Evolutionary conservation across 768 basidiomycete genomes (phyloP), one percentile per base, ranked within the genome.

Genomic region (Ramaria rubella): DNA sequence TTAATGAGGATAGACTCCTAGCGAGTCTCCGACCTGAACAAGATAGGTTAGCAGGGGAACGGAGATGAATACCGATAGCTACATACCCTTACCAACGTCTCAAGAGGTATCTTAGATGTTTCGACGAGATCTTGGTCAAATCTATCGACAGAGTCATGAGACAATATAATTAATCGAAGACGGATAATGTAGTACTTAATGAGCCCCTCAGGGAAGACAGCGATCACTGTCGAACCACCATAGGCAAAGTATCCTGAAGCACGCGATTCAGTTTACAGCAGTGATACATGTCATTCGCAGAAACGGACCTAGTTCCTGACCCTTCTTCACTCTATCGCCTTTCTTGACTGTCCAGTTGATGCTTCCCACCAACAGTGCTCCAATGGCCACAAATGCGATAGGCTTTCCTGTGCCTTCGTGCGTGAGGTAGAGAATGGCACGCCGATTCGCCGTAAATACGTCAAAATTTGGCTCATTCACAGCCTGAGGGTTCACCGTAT

Each of bases 331-430:
- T 43, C 67, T 69, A 43, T 76, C 70, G 8, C 77, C 75, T 58
- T 78, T 73, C 67, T 78, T 56, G 27, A 76, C 70, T 0, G 86
- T 87, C 83, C 84, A 88, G 1, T 54, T 71, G 63, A 92, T 86
- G 51, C 81, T 81, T 1, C 87, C 90, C 1, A 91, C 90, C 33
- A 93, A 80, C 71, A 92, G 77, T 7, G 90, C 90, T 2, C 90
- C 90, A 57, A 92, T 76, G 8, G 88, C 86, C 9, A 90, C 81
- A 60, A 85, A 82, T 0, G 81, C 88, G 15, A 90, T 70, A 12
- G 75, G 75, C 17, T 74, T 70, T 11, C 75, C 76, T 0, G 78
- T 76, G 3, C 55, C 61, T 1, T 59, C 55, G 60, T 82, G 81
- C 52, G 74, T 77, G 60, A 86, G 61, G 60, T 78, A 76, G 2